Evolutionary conservation across 441 rosid species (phyloP).

Genomic region (Omphalea diandra): DNA sequence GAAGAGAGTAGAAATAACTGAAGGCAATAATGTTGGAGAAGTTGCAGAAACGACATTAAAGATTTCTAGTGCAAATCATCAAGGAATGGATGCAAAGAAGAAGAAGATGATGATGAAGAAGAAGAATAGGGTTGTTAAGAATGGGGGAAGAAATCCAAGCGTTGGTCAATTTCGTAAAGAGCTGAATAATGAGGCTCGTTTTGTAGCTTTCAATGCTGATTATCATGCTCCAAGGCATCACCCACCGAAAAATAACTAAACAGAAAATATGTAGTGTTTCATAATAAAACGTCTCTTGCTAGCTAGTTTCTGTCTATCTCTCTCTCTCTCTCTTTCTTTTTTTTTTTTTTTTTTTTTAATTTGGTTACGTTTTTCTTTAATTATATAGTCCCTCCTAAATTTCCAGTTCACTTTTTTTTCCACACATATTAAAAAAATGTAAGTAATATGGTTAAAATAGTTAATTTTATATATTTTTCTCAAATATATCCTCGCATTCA

Average conservation of each 20-base stretch:
- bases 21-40: not conserved
- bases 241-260: constrained; percentile 76
- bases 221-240: constrained; percentile 74
- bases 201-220: constrained; percentile 69
- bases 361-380: too few relatives aligned
- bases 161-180: constrained; percentile 19
- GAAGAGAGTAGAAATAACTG: not conserved
- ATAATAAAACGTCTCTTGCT: not conserved
- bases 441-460: too few relatives aligned
- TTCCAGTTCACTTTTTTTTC: too few relatives aligned
- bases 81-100: not conserved
- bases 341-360: too few relatives aligned
- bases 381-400: too few relatives aligned
- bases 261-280: not conserved
- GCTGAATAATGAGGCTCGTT: constrained; percentile 35
- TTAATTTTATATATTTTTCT: too few relatives aligned
- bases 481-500: too few relatives aligned
- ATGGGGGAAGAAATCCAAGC: not conserved
- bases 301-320: not conserved
- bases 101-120: not conserved
- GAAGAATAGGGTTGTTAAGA: not conserved
- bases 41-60: not conserved
- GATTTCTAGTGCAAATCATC: not conserved
- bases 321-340: too few relatives aligned
- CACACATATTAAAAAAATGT: too few relatives aligned